Conservation (phyloP, 805 yeast species). For the Middelhovenomyces tepae region DNA sequence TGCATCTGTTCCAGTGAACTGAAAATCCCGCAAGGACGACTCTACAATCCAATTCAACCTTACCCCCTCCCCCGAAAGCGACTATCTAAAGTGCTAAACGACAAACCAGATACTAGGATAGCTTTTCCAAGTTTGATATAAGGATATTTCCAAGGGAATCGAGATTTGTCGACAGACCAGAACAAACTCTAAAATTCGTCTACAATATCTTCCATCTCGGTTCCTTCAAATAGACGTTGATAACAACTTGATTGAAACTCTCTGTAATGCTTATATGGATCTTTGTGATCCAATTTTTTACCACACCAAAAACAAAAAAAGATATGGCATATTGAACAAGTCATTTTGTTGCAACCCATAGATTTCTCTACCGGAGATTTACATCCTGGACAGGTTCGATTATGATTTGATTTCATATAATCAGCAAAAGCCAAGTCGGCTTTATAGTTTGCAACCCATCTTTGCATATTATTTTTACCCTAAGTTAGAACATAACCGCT, state of each 20-base stretch:
- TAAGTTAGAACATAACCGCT: too few relatives aligned
- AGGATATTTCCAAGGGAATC: too few relatives aligned
- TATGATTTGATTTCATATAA: slow-evolving; percentile 12
- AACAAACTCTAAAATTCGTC: too few relatives aligned
- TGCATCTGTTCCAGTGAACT: too few relatives aligned
- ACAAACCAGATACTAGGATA: too few relatives aligned
- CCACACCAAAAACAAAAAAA: slow-evolving; percentile 16
- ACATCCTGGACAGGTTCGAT: slow-evolving; percentile 14
- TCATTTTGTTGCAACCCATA: slow-evolving; percentile 18
- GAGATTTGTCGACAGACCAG: too few relatives aligned
- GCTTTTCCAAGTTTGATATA: too few relatives aligned
- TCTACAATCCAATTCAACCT: too few relatives aligned
- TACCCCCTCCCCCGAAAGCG: too few relatives aligned
- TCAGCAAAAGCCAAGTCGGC: slow-evolving; percentile 11
- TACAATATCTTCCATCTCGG: slow-evolving; percentile 13
- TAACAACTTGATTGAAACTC: slow-evolving; percentile 10
- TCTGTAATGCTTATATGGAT: slow-evolving; percentile 16
- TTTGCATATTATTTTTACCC: slow-evolving; percentile 13
- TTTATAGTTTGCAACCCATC: slow-evolving; percentile 8
- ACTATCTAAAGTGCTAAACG: too few relatives aligned
- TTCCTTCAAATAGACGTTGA: slow-evolving; percentile 15
- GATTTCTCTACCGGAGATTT: slow-evolving; percentile 13
- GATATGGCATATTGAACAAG: slow-evolving; percentile 16
- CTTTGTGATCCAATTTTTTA: slow-evolving; percentile 3
- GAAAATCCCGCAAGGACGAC: too few relatives aligned